Evolutionary conservation across 805 yeast genomes (phyloP).

Genomic region (Lipomyces mesembrius): DNA sequence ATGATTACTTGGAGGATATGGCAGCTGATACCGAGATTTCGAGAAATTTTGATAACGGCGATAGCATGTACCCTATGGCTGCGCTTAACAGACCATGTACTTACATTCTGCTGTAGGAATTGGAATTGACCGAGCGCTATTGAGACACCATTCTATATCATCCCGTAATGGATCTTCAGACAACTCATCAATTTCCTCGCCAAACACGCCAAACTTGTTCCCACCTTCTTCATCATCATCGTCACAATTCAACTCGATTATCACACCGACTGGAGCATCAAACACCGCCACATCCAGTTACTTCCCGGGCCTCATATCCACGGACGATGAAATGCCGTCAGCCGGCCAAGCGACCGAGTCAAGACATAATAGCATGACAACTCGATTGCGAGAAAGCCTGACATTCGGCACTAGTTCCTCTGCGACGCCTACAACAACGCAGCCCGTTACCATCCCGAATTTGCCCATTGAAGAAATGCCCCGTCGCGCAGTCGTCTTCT

Average conservation of each 20-base stretch:
- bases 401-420: neutral
- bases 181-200: conserved; percentile 12
- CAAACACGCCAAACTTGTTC: conserved; percentile 7
- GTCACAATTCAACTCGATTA: neutral
- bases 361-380: neutral
- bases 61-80: neutral
- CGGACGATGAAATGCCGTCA: conserved; percentile 6
- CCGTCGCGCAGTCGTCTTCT: conserved; percentile 31
- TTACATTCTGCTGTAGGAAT: neutral
- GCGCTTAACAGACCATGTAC: neutral
- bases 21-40: conserved; percentile 4
- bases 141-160: conserved; percentile 5
- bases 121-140: neutral
- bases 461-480: conserved; percentile 27
- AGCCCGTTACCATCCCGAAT: neutral
- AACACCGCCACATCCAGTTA: neutral
- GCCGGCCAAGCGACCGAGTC: neutral
- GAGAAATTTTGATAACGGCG: conserved; percentile 5
- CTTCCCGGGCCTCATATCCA: conserved; percentile 3
- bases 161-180: conserved; percentile 7
- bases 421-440: neutral
- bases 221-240: neutral
- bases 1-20: conserved; percentile 3
- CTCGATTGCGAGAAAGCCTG: neutral
- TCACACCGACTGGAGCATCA: neutral